Conservation (phyloP, 495 filamentous ascomycete species). For the Cercophora sp. region DNA sequence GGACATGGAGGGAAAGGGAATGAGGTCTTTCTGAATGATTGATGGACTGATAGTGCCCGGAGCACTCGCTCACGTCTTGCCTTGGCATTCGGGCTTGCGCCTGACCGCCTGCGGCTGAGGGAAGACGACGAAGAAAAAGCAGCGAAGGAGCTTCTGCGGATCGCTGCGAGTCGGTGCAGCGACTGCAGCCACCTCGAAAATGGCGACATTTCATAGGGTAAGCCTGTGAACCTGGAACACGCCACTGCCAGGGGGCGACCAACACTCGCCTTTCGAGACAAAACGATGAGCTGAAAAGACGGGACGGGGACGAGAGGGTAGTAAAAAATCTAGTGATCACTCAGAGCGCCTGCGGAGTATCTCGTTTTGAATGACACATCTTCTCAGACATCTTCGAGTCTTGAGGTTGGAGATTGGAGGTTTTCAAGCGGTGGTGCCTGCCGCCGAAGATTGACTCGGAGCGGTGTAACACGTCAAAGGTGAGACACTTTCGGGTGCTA, state of each 20-base stretch:
- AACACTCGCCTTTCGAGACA: background rate
- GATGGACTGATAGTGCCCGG: too few species aligned
- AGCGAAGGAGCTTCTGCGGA: background rate
- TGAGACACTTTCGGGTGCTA: background rate
- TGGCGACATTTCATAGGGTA: background rate
- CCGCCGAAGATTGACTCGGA: background rate
- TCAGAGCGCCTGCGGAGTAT: too few species aligned
- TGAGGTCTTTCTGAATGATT: too few species aligned
- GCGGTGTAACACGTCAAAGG: background rate
- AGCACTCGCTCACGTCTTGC: too few species aligned
- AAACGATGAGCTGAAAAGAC: background rate
- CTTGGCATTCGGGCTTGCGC: slow-evolving; percentile 3
- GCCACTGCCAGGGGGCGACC: background rate
- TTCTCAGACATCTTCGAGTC: background rate
- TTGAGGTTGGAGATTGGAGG: background rate
- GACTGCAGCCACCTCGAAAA: background rate
- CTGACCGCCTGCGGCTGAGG: background rate
- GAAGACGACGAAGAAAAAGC: background rate
- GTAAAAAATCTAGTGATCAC: background rate
- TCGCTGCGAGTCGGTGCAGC: too few species aligned
- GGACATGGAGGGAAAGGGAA: too few species aligned
- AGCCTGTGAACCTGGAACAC: background rate
- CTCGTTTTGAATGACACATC: too few species aligned
- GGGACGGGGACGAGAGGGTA: background rate
- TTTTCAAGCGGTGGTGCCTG: background rate